Percentiles rank a stretch among this genome's conserved stretches.
These are phyloP conservation scores for Paraurostyla sp. DNA, from an alignment of 73 alveolate genomes.

Conservation along the genomic window DNA sequence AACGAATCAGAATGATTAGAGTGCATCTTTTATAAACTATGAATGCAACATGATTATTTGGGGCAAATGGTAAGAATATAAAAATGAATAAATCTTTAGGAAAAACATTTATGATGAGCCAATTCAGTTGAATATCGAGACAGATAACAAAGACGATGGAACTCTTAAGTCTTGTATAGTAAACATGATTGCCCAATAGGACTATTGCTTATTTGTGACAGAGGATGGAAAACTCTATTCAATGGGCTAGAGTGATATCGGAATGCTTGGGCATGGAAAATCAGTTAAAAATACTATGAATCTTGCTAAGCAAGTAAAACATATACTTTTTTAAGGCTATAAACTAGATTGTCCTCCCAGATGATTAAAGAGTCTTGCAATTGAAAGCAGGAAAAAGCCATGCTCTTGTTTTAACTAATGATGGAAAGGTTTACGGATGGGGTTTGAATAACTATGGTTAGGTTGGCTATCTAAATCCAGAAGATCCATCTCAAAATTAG, in stretches of 20 bases:
- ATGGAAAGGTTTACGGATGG: constrained; percentile 56
- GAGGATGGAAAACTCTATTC: constrained; percentile 49
- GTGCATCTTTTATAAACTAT: not conserved
- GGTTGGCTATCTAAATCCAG: constrained; percentile 35
- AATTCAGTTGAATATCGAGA: constrained; percentile 28
- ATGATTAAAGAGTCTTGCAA: not conserved
- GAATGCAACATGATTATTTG: constrained; percentile 59
- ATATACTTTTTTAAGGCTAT: not conserved
- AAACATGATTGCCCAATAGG: constrained; percentile 38
- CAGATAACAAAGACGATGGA: constrained; percentile 6
- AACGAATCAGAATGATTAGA: not conserved
- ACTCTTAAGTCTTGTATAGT: constrained; percentile 12
- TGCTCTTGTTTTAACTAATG: constrained; percentile 41
- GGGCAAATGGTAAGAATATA: constrained; percentile 45
- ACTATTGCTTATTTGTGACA: constrained; percentile 47
- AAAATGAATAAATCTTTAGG: not conserved
- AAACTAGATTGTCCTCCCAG: constrained; percentile 37
- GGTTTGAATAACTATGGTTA: constrained; percentile 53
- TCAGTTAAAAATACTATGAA: constrained; percentile 1
- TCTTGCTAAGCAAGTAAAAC: not conserved
- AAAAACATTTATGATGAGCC: constrained; percentile 54
- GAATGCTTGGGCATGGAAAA: constrained; percentile 45
- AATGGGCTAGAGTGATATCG: constrained; percentile 47
- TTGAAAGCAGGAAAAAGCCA: constrained; percentile 30
- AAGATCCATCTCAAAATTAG: not conserved